These are phyloP conservation scores for Cytospora schulzeri DNA, from an alignment of 2,329 filamentous ascomycete genomes.

Conservation along the genomic window DNA sequence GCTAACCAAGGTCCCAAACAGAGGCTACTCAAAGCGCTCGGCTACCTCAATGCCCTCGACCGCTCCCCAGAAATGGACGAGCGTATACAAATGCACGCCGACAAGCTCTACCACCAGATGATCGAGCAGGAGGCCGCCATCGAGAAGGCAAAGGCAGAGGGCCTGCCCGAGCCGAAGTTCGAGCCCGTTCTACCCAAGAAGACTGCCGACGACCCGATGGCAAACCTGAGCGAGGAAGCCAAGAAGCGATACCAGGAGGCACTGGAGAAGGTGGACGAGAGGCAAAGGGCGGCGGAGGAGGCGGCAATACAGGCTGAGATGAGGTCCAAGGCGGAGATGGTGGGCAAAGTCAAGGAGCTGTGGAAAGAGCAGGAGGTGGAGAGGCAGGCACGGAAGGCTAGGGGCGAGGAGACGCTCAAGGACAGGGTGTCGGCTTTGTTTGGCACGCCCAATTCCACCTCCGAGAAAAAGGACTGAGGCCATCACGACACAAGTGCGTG, in stretches of 20 bases:
- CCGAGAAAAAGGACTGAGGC: slow-evolving; percentile 19
- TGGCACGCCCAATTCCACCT: slow-evolving; percentile 11
- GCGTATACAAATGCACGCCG: slow-evolving; percentile 93
- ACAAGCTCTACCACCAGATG: slow-evolving; percentile 86
- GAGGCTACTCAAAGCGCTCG: slow-evolving; percentile 87
- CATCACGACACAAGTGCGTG: neutral
- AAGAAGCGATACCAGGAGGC: slow-evolving; percentile 55
- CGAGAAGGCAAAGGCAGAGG: slow-evolving; percentile 67
- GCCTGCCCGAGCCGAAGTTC: slow-evolving; percentile 60
- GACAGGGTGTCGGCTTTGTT: slow-evolving; percentile 44
- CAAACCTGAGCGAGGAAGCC: slow-evolving; percentile 48
- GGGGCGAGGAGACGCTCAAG: slow-evolving; percentile 51
- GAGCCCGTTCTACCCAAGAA: slow-evolving; percentile 53
- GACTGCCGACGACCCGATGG: slow-evolving; percentile 28
- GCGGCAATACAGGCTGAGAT: slow-evolving; percentile 65
- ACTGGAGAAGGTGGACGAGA: slow-evolving; percentile 59
- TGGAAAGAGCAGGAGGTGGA: slow-evolving; percentile 58
- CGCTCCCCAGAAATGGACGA: slow-evolving; percentile 73
- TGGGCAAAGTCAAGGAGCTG: slow-evolving; percentile 55
- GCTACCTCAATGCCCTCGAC: slow-evolving; percentile 73
- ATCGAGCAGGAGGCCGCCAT: slow-evolving; percentile 76
- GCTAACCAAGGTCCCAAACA: slow-evolving; percentile 38
- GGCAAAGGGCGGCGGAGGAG: slow-evolving; percentile 64
- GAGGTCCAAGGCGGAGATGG: slow-evolving; percentile 61
- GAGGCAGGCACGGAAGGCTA: slow-evolving; percentile 57